Evolutionary conservation across 495 filamentous ascomycete genomes (phyloP).

Genomic region (Neurospora sp.): DNA sequence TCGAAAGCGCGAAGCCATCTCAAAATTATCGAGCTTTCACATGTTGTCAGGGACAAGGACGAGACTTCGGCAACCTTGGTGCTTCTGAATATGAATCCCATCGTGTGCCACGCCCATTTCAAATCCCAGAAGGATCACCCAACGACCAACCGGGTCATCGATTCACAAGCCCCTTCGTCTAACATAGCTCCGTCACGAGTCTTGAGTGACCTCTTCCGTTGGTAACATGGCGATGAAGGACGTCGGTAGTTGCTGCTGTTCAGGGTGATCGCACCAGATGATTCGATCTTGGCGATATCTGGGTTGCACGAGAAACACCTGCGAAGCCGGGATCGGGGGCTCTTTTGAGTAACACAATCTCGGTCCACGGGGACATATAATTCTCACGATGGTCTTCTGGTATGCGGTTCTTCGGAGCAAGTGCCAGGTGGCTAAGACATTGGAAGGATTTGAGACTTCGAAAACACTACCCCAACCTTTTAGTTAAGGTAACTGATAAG

Average conservation of each 20-base stretch:
- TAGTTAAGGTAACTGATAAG: neutral
- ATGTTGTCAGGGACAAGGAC: neutral
- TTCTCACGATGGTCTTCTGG: neutral
- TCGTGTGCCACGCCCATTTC: neutral
- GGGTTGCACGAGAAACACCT: neutral
- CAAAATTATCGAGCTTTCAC: neutral
- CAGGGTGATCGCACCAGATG: neutral
- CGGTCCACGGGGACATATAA: neutral
- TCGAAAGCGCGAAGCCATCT: neutral
- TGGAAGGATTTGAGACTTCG: neutral
- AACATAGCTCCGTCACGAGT: neutral
- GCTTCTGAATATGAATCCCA: neutral
- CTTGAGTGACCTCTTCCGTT: neutral
- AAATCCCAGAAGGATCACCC: neutral
- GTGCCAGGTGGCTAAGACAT: neutral
- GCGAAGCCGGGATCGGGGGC: neutral
- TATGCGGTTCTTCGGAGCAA: neutral
- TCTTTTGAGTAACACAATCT: neutral
- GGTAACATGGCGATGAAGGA: neutral
- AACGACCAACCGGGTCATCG: neutral
- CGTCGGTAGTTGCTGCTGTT: neutral
- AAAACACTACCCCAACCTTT: neutral
- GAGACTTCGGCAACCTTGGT: neutral
- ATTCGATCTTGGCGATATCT: neutral
- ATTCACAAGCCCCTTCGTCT: neutral